Evolutionary conservation across 2,329 filamentous ascomycete species (phyloP).

Genomic region (Truncatella angustata): DNA sequence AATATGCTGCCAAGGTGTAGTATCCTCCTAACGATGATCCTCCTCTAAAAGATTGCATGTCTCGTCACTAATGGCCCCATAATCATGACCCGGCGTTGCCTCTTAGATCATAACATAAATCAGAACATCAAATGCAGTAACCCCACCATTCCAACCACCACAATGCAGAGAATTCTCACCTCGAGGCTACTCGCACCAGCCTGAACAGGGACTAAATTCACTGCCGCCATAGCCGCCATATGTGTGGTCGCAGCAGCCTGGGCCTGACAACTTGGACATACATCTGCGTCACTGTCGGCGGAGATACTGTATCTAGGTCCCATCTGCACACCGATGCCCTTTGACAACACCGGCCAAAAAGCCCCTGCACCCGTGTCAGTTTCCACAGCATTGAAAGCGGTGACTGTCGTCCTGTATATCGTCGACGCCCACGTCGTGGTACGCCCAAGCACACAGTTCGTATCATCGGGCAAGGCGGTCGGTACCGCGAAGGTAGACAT

Average conservation of each 20-base stretch:
- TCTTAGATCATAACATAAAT: too few relatives aligned
- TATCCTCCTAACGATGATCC: too few relatives aligned
- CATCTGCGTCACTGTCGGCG: neutral
- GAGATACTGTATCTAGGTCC: too few relatives aligned
- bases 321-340: neutral
- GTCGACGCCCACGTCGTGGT: neutral
- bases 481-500: conserved; percentile 17
- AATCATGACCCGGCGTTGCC: too few relatives aligned
- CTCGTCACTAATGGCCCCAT: too few relatives aligned
- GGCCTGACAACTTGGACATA: too few relatives aligned
- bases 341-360: too few relatives aligned
- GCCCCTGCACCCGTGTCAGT: neutral
- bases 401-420: neutral
- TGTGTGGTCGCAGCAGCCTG: too few relatives aligned
- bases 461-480: conserved; percentile 21
- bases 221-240: too few relatives aligned
- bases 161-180: neutral
- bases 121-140: neutral
- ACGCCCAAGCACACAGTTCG: neutral
- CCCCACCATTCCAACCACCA: neutral
- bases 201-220: too few relatives aligned
- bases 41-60: too few relatives aligned
- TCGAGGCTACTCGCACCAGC: neutral
- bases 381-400: neutral
- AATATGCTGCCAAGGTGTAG: too few relatives aligned